phyloP scores from a whole-genome alignment of 2,329 filamentous ascomycete genomes.

The Xylariaceae sp. region DNA sequence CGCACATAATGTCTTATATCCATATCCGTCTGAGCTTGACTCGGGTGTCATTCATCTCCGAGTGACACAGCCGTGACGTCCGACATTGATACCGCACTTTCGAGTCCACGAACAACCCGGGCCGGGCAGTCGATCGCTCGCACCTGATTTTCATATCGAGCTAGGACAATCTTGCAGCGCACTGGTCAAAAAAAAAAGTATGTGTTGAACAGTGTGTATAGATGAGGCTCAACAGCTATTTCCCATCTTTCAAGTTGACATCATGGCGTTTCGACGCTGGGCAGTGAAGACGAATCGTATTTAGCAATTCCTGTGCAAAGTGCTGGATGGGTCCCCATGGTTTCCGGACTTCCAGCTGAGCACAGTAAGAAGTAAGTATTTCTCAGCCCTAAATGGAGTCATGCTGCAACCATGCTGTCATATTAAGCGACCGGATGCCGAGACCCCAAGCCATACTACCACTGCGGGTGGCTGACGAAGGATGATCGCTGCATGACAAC shows the following conservation, averaged over 20 bases:
- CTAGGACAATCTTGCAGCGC: not conserved
- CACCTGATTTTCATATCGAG: too few species aligned
- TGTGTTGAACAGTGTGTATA: too few species aligned
- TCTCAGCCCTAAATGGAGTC: not conserved
- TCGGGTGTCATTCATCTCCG: conserved; percentile 14
- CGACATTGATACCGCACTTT: not conserved
- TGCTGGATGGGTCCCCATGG: too few species aligned
- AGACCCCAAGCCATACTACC: not conserved
- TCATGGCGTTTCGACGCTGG: too few species aligned
- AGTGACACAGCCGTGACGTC: conserved; percentile 12
- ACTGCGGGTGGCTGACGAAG: not conserved
- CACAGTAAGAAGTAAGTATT: not conserved
- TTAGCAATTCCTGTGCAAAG: too few species aligned
- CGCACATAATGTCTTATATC: conserved; percentile 9
- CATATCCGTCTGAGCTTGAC: conserved; percentile 5
- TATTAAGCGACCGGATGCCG: not conserved
- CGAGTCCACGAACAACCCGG: not conserved
- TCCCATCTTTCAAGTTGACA: too few species aligned
- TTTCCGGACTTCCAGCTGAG: too few species aligned
- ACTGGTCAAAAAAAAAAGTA: not conserved
- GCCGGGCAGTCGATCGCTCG: too few species aligned
- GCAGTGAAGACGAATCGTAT: too few species aligned
- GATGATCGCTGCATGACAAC: not conserved
- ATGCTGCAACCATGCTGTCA: not conserved
- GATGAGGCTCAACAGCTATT: too few species aligned